Conservation (phyloP, 2,329 filamentous ascomycete species). For the Metarhizium rileyi region DNA sequence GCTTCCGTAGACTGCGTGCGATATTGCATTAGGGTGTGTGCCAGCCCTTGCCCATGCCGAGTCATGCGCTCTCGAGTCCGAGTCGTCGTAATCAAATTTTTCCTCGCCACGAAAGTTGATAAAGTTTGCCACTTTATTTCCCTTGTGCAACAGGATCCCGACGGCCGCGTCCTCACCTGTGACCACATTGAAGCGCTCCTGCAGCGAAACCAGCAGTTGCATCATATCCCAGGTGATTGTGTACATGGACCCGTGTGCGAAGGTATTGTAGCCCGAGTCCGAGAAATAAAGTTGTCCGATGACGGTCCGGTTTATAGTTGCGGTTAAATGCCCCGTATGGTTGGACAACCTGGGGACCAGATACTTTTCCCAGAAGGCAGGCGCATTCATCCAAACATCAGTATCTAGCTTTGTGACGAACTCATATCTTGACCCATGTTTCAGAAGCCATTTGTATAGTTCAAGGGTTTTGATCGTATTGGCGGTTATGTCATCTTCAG, state of each 20-base stretch:
- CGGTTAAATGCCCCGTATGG: conserved; percentile 3
- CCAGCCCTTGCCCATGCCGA: conserved; percentile 18
- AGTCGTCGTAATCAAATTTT: conserved; percentile 21
- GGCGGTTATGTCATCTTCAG: conserved; percentile 20
- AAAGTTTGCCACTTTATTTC: conserved; percentile 14
- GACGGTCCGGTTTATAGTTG: conserved; percentile 15
- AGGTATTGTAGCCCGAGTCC: conserved; percentile 14
- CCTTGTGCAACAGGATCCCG: conserved; percentile 19
- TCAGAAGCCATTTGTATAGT: conserved; percentile 21
- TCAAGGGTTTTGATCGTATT: conserved; percentile 25
- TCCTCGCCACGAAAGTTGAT: conserved; percentile 20
- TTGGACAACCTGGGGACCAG: conserved; percentile 15
- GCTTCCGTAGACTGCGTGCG: conserved; percentile 15
- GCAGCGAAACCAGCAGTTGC: conserved; percentile 16
- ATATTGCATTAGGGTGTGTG: conserved; percentile 15
- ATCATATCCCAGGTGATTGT: conserved; percentile 24
- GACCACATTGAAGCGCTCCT: conserved; percentile 15
- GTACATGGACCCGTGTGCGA: conserved; percentile 24
- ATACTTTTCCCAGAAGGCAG: conserved; percentile 20
- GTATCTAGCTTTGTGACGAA: conserved; percentile 25
- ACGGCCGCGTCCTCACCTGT: conserved; percentile 22
- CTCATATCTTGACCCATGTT: conserved; percentile 14
- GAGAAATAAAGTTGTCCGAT: conserved; percentile 21
- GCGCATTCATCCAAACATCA: conserved; percentile 22
- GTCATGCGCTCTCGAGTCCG: conserved; percentile 17